Conservation (phyloP, 1,284 basidiomycete species). For the Ustilago loliicola region DNA sequence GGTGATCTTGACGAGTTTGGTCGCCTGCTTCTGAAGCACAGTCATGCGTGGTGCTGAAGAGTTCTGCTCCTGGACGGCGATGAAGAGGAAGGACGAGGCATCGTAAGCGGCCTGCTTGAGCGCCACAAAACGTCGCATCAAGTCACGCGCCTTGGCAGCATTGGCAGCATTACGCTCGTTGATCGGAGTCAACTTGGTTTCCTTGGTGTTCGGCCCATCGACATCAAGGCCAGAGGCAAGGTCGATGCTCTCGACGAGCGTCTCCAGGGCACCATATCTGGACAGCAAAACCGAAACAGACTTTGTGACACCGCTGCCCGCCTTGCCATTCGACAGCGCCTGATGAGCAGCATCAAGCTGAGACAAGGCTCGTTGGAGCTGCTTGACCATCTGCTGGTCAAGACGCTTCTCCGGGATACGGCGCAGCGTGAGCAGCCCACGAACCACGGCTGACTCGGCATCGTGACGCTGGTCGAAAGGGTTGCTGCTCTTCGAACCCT, state of each 20-base stretch:
- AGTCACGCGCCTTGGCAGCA: conserved; percentile 40
- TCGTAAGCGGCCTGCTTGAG: conserved; percentile 62
- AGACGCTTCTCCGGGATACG: conserved; percentile 52
- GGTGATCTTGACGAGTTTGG: conserved; percentile 28
- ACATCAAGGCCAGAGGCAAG: conserved; percentile 59
- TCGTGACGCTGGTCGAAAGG: conserved; percentile 58
- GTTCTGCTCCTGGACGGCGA: conserved; percentile 47
- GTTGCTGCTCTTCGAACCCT: conserved; percentile 38
- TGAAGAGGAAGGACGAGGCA: conserved; percentile 35
- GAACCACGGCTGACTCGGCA: conserved; percentile 45
- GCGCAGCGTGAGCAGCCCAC: conserved; percentile 49
- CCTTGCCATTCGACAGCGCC: background rate
- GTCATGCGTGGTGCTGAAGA: background rate
- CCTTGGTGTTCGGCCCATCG: conserved; percentile 46
- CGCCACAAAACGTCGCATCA: conserved; percentile 43
- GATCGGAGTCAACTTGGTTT: conserved; percentile 28
- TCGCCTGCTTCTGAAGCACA: conserved; percentile 3
- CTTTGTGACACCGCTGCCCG: background rate
- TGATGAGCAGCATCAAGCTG: conserved; percentile 15
- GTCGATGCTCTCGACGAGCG: conserved; percentile 58
- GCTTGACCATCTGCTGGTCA: conserved; percentile 21
- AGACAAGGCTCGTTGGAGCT: conserved; percentile 13
- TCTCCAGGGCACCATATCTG: conserved; percentile 32
- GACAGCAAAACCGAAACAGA: conserved; percentile 21
- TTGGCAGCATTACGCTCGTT: conserved; percentile 39